Base-by-base conservation (phyloP, 2,329 filamentous ascomycete species). In the Ceratocystis cacaofunesta region DNA sequence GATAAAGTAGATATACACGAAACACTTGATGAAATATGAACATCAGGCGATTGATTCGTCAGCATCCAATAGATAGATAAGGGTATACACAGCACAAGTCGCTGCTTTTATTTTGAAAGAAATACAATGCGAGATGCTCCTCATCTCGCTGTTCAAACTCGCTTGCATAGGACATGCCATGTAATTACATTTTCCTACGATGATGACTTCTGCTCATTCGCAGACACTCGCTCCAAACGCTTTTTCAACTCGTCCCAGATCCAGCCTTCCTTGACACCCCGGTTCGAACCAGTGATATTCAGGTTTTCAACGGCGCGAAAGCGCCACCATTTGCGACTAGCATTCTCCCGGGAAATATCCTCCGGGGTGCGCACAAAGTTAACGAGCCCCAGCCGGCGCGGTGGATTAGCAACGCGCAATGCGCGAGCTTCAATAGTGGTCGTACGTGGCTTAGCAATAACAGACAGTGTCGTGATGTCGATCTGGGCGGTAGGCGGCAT, bases 381-480 rank as follows among this genome's bases (percentile, higher is more conserved):
- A 69, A 78, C 72, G 61, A 78, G 70, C 22, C 76, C 76, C 41
- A 76, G 68, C 55, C 76, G 73, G n/a, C 70, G 69, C 12, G 68
- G 68, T 43, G 66, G 66, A 12, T 61, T 30, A 25, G 69, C 67
- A 36, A 74, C 72, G 4, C 70, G 67, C 30, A 78, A 70, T 52
- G 77, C 74, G 22, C 75, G 75, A 22, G 75, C 75, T 61, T 73
- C 72, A 32, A 78, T 70, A 67, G 73, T 73, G 68, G 78, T 78
- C 71, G 77, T 77, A 50, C 81, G 78, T 36, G 82, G 81, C 72
- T 80, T 82, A 68, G 78, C 79, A 69, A 83, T 79, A 69, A 77
- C 70, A 70, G 78, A 81, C 76, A 84, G 80, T 63, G 81, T 84
- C 46, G 80, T 81, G 67, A 84, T 70, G 64, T 80, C 78, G 17